These are phyloP conservation scores for Paramarasmius palmivorus DNA, from an alignment of 1,284 basidiomycete species.

Conservation along the genomic window DNA sequence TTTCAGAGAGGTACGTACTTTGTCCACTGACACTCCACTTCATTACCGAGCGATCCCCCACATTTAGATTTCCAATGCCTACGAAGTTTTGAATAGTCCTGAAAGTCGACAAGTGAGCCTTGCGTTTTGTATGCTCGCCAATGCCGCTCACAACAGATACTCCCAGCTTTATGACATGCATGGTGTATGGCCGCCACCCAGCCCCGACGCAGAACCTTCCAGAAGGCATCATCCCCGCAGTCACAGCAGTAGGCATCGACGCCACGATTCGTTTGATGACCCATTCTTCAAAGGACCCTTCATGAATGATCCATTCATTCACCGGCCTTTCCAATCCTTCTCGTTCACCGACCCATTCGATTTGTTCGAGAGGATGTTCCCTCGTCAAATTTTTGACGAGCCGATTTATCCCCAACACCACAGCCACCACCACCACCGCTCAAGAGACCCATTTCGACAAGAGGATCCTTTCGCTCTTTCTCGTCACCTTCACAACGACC, in stretches of 20 bases:
- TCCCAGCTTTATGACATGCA: conserved; percentile 63
- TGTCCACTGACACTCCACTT: neutral
- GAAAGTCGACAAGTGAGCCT: conserved; percentile 40
- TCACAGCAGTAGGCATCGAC: conserved; percentile 24
- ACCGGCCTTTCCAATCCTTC: conserved; percentile 27
- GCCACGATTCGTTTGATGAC: conserved; percentile 29
- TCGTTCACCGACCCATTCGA: conserved; percentile 72
- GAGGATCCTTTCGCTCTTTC: conserved; percentile 31
- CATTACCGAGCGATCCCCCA: neutral
- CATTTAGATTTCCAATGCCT: conserved; percentile 49
- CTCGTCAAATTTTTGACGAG: conserved; percentile 55
- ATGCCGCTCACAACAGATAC: neutral
- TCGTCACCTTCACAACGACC: conserved; percentile 29
- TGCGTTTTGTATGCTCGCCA: neutral
- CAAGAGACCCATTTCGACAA: conserved; percentile 21
- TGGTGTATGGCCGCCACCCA: conserved; percentile 72
- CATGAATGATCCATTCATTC: conserved; percentile 25
- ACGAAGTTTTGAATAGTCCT: conserved; percentile 49
- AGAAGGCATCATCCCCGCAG: conserved; percentile 23
- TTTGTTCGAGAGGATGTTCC: conserved; percentile 50
- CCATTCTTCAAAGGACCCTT: conserved; percentile 34
- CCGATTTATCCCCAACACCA: conserved; percentile 26
- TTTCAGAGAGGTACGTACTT: conserved; percentile 41
- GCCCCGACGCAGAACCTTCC: conserved; percentile 36
- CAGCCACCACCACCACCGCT: conserved; percentile 20